Conservation (phyloP, 441 rosid genomes). For the Aleurites moluccanus region DNA sequence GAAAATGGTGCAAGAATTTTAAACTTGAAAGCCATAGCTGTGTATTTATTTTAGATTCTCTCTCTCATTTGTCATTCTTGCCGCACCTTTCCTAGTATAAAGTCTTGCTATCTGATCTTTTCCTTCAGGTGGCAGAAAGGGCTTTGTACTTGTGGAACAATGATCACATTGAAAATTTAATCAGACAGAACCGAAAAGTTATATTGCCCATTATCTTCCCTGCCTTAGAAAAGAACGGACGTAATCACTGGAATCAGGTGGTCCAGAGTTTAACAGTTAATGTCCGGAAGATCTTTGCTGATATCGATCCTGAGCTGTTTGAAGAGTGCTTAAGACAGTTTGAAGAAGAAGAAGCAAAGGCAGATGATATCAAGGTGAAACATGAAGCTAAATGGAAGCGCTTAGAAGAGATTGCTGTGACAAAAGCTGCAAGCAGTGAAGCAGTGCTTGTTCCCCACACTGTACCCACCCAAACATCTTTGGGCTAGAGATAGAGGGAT, state of each 20-base stretch:
- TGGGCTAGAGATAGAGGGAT: constrained; percentile 18
- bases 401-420: constrained; percentile 60
- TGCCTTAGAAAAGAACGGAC: constrained; percentile 60
- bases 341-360: constrained; percentile 54
- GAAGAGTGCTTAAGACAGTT: constrained; percentile 55
- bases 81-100: neutral
- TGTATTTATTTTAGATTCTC: neutral
- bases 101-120: neutral
- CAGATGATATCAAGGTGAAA: constrained; percentile 36
- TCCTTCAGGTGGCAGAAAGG: constrained; percentile 70
- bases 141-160: constrained; percentile 81
- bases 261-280: constrained; percentile 69
- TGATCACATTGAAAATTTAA: constrained; percentile 70
- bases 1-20: neutral
- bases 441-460: constrained; percentile 29
- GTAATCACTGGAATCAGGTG: constrained; percentile 69
- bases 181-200: constrained; percentile 57
- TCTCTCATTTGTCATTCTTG: neutral
- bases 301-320: constrained; percentile 61
- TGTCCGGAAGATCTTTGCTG: constrained; percentile 58
- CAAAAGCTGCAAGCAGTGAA: constrained; percentile 38
- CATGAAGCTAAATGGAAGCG: constrained; percentile 62
- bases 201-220: constrained; percentile 68
- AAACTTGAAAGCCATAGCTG: neutral
- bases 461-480: constrained; percentile 17